phyloP scores from a whole-genome alignment of 1,284 basidiomycete genomes.

The Sphagnurus paluster region DNA sequence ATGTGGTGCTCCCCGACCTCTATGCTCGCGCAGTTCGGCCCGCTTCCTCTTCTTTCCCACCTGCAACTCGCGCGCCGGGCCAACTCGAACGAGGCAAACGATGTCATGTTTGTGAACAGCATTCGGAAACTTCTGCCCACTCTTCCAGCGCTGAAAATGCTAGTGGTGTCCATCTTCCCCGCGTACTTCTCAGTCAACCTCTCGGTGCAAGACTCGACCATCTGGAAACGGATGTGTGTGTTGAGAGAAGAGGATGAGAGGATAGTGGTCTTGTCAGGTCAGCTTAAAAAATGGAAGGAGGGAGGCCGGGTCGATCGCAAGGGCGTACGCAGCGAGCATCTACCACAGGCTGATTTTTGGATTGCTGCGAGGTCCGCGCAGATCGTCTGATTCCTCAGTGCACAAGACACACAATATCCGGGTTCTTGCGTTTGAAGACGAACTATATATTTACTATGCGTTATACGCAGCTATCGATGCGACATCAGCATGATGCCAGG shows the following conservation, averaged over 20 bases:
- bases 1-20: constrained; percentile 36
- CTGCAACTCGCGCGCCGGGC: constrained; percentile 41
- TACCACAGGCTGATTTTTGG: constrained; percentile 18
- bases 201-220: constrained; percentile 24
- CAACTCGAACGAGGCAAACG: constrained; percentile 43
- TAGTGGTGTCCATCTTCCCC: constrained; percentile 36
- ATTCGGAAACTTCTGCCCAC: constrained; percentile 29
- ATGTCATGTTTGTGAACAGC: constrained; percentile 37
- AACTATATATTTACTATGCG: too few species aligned
- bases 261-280: constrained; percentile 27
- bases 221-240: constrained; percentile 28
- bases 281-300: constrained; percentile 28
- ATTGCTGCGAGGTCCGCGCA: not conserved
- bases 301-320: constrained; percentile 22
- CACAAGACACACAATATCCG: not conserved
- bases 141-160: constrained; percentile 30
- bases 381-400: not conserved
- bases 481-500: too few species aligned
- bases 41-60: constrained; percentile 36
- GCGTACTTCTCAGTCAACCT: constrained; percentile 18
- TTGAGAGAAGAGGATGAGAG: constrained; percentile 27
- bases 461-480: too few species aligned
- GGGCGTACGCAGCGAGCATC: constrained; percentile 12
- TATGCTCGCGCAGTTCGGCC: constrained; percentile 35
- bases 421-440: not conserved